Evolutionary conservation across 2,329 filamentous ascomycete species (phyloP).

Genomic region (Trichophyton simii): DNA sequence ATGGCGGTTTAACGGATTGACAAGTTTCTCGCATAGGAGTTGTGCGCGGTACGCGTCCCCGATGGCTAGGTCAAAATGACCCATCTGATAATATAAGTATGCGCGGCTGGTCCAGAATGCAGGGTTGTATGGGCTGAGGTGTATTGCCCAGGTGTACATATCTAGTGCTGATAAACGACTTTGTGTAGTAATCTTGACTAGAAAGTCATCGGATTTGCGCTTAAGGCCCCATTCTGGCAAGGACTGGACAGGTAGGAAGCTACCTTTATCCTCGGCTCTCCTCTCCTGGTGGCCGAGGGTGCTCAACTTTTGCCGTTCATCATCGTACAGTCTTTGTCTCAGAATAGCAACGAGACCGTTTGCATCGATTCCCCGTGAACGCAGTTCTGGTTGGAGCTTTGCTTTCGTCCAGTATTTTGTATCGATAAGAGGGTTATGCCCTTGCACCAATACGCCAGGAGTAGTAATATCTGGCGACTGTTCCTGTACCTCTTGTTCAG

Average conservation of each 20-base stretch:
- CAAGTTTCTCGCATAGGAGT: constrained; percentile 23
- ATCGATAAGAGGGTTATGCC: constrained; percentile 10
- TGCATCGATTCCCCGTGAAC: constrained; percentile 10
- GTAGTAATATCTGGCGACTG: background rate
- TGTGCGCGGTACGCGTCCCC: constrained; percentile 27
- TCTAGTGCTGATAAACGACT: constrained; percentile 19
- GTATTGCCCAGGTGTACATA: constrained; percentile 27
- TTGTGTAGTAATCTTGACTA: constrained; percentile 13
- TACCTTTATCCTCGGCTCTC: constrained; percentile 7
- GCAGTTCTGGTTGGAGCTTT: constrained; percentile 13
- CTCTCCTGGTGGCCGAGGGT: background rate
- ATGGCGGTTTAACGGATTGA: constrained; percentile 15
- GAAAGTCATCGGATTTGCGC: constrained; percentile 11
- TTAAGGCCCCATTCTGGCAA: constrained; percentile 20
- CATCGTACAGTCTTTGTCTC: constrained; percentile 15
- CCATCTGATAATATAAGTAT: constrained; percentile 24
- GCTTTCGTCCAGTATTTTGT: constrained; percentile 13
- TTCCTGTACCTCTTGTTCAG: background rate
- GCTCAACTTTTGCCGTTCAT: constrained; percentile 12
- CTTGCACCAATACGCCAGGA: constrained; percentile 8
- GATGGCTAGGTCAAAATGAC: constrained; percentile 25
- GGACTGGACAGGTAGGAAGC: constrained; percentile 17
- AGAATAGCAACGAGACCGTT: constrained; percentile 12
- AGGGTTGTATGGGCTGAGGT: constrained; percentile 26
- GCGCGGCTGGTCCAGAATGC: constrained; percentile 27